Evolutionary conservation across 2,329 filamentous ascomycete species (phyloP).

Genomic region (Didymella segeticola): DNA sequence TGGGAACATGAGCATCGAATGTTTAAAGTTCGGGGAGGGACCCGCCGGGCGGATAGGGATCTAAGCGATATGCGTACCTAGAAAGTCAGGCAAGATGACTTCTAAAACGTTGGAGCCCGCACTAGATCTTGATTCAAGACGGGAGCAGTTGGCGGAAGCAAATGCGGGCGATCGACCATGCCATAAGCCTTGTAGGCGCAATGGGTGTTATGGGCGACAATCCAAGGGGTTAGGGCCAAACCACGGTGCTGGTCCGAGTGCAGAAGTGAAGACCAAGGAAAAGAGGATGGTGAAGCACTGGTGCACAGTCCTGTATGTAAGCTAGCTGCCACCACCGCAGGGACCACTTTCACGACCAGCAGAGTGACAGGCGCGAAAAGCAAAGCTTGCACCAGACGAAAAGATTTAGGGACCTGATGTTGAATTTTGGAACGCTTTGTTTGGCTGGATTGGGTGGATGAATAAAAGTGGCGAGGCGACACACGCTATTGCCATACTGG

Average conservation of each 20-base stretch:
- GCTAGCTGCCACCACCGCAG: conserved; percentile 23
- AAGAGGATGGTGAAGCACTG: conserved; percentile 33
- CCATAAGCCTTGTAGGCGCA: conserved; percentile 41
- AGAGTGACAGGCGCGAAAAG: conserved; percentile 39
- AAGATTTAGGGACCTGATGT: conserved; percentile 40
- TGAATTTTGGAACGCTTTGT: conserved; percentile 42
- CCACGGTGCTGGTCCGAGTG: conserved; percentile 28
- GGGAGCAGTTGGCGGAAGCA: conserved; percentile 43
- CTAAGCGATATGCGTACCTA: conserved; percentile 40
- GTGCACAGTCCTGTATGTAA: conserved; percentile 36
- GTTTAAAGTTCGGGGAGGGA: conserved; percentile 32
- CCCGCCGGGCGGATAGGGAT: conserved; percentile 28
- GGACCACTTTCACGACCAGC: conserved; percentile 26
- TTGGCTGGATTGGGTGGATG: conserved; percentile 44
- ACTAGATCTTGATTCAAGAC: conserved; percentile 39
- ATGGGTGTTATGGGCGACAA: conserved; percentile 33
- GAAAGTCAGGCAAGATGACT: conserved; percentile 34
- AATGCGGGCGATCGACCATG: conserved; percentile 43
- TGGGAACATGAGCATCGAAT: conserved; percentile 39
- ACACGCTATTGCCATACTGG: conserved; percentile 41
- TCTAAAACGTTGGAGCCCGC: conserved; percentile 47
- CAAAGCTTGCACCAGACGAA: conserved; percentile 39
- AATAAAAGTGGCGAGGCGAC: conserved; percentile 50
- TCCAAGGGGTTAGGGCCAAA: conserved; percentile 38
- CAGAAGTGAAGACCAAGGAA: conserved; percentile 25